Evolutionary conservation across 495 filamentous ascomycete species (phyloP).

Genomic region (Aspergillus nanangensis): DNA sequence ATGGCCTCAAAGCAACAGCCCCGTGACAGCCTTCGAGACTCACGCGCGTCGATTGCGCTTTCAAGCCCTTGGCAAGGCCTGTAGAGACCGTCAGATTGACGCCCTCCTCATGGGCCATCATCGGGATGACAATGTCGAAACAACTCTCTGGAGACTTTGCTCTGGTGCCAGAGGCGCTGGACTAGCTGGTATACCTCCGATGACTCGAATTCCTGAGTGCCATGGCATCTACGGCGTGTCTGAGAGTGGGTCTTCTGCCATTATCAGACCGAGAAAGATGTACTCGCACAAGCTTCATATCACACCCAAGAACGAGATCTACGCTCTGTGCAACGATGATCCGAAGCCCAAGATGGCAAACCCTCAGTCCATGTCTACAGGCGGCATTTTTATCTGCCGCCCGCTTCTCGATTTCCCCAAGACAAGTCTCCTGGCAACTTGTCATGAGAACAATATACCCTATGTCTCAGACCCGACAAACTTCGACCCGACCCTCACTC

Average conservation of each 20-base stretch:
- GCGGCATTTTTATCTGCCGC: slow-evolving; percentile 66
- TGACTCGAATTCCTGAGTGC: slow-evolving; percentile 75
- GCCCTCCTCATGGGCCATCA: slow-evolving; percentile 78
- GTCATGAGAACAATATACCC: slow-evolving; percentile 53
- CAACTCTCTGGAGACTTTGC: slow-evolving; percentile 70
- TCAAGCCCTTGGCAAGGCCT: slow-evolving; percentile 60
- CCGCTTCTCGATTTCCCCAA: slow-evolving; percentile 76
- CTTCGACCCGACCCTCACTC: slow-evolving; percentile 67
- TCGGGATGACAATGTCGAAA: slow-evolving; percentile 82
- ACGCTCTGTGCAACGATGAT: neutral
- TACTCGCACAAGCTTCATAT: neutral
- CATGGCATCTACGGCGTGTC: slow-evolving; percentile 65
- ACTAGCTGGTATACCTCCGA: slow-evolving; percentile 61
- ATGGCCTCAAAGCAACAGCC: slow-evolving; percentile 33
- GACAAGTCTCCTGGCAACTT: slow-evolving; percentile 65
- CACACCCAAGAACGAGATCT: neutral
- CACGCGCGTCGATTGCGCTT: slow-evolving; percentile 73
- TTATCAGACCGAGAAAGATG: slow-evolving; percentile 4
- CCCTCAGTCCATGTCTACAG: slow-evolving; percentile 46
- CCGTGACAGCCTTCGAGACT: slow-evolving; percentile 66
- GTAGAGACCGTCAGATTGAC: slow-evolving; percentile 39
- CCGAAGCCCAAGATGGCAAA: neutral
- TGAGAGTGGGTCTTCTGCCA: slow-evolving; percentile 52
- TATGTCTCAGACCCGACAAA: slow-evolving; percentile 93
- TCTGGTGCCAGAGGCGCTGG: slow-evolving; percentile 58